Percentiles rank a stretch among this genome's conserved stretches.
These are phyloP conservation scores for Diaporthe australafricana DNA, from an alignment of 2,329 filamentous ascomycete species.

Conservation along the genomic window DNA sequence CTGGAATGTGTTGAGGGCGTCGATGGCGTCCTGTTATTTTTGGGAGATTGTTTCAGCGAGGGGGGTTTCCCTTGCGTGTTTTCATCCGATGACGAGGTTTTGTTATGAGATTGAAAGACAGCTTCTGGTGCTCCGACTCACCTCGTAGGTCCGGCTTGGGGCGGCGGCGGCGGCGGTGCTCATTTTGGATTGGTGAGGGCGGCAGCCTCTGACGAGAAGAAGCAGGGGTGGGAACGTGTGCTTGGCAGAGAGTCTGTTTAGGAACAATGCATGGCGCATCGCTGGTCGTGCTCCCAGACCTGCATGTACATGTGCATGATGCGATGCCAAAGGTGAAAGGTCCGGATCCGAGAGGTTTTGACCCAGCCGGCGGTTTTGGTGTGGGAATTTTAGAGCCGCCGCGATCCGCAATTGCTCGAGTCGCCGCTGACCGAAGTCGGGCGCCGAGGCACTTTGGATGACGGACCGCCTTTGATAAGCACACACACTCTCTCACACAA, in stretches of 20 bases:
- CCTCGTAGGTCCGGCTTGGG: constrained; percentile 32
- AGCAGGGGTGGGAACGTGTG: background rate
- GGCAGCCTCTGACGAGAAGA: background rate
- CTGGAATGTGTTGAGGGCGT: constrained; percentile 89
- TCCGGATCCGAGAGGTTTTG: background rate
- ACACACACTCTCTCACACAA: background rate
- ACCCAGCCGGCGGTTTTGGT: background rate
- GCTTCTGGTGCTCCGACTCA: constrained; percentile 1
- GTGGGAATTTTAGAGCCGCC: constrained; percentile 14
- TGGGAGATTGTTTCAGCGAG: background rate
- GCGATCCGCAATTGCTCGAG: constrained; percentile 24
- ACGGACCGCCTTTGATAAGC: constrained; percentile 8
- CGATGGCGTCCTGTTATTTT: constrained; percentile 88
- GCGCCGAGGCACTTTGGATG: constrained; percentile 5
- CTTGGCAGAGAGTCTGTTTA: background rate
- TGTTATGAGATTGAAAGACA: background rate
- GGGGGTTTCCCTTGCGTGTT: background rate
- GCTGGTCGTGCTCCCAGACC: constrained; percentile 1
- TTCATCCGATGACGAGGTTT: background rate
- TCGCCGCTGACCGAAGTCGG: constrained; percentile 35
- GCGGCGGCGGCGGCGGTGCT: constrained; percentile 25
- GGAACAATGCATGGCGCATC: constrained; percentile 34
- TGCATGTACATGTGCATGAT: background rate
- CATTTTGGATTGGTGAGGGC: constrained; percentile 27
- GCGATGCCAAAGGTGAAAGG: background rate